Evolutionary conservation across 2,329 filamentous ascomycete genomes (phyloP).

Genomic region (Verticillium tricorpus): DNA sequence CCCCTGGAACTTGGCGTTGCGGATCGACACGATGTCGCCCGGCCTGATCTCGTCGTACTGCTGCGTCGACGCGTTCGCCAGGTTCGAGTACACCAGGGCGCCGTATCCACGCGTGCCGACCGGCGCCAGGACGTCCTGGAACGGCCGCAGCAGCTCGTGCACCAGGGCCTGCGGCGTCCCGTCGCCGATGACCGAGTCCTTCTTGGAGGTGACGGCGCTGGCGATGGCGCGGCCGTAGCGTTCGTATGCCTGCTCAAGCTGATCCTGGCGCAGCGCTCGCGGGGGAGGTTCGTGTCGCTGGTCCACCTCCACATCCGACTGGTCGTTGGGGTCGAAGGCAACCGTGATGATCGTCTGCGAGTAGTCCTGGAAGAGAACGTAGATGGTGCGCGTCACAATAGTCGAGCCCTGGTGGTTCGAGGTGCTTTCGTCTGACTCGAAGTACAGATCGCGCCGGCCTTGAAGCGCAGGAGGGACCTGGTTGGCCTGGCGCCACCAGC

Average conservation of each 20-base stretch:
- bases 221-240: conserved; percentile 76
- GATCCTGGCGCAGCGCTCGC: conserved; percentile 78
- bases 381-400: conserved; percentile 73
- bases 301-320: conserved; percentile 68
- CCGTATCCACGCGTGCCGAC: conserved; percentile 89
- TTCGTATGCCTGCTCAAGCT: conserved; percentile 82
- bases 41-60: conserved; percentile 90
- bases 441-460: conserved; percentile 75
- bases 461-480: conserved; percentile 78
- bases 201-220: conserved; percentile 64
- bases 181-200: conserved; percentile 78
- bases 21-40: conserved; percentile 88
- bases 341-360: conserved; percentile 87
- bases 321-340: conserved; percentile 71
- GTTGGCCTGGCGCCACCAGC: conserved; percentile 86
- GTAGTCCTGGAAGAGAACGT: conserved; percentile 91
- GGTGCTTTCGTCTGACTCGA: conserved; percentile 74
- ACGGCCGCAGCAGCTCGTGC: conserved; percentile 70
- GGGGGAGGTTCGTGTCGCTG: conserved; percentile 87
- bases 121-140: conserved; percentile 70
- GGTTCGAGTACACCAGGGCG: conserved; percentile 87
- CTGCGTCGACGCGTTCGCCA: conserved; percentile 87
- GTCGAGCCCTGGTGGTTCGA: conserved; percentile 65
- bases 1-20: conserved; percentile 91
- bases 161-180: conserved; percentile 75